Evolutionary conservation across 768 basidiomycete species (phyloP), one percentile per base, ranked within the genome.

Genomic region (Boletus eberwhitei): DNA sequence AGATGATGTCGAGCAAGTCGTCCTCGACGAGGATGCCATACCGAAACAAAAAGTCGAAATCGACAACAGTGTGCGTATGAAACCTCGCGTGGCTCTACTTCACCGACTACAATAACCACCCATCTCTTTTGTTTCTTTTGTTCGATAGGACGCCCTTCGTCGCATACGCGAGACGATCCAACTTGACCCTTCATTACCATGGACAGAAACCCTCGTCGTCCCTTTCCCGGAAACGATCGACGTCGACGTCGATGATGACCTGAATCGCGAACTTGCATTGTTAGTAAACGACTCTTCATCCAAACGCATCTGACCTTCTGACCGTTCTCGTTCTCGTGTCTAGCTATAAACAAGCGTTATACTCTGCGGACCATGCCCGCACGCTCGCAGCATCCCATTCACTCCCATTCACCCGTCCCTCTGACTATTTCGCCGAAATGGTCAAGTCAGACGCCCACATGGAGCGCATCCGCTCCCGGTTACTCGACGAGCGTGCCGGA

Each of bases 351-450:
- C 90, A 98, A 73, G 94, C 95, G 5, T 77, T 98, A 0, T 86
- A 94, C 56, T 75, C 85, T 38, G 93, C 88, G n/a, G 82, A 86
- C 50, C 72, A 79, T 26, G 93, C 93, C 3, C 85, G 83, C 48
- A 67, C 78, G 3, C 82, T 93, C n/a, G 91, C 91, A n/a, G 73
- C 79, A 13, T 86, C 90, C 63, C 80, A 86, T 68, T 81, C 84
- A 22, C 76, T 93, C 55, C 86, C 94, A 0, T 98, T 97, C 74
- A 88, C 90, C 11, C 88, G 96, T 14, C 97, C 97, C 0, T 63
- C 83, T 0, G 96, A 98, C 73, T 98, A 94, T 71, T 98, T 96
- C 60, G 96, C 96, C 22, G 96, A 98, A 74, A 98, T 98, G 96
- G 88, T 98, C 61, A 98, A 98, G 73, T 87, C 86, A 32, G 97